A percentile compares a stretch with the other conserved stretches of the same genome.
Conservation (phyloP, 1,284 basidiomycete species). For the Apiotrichum mycotoxinovorans region DNA sequence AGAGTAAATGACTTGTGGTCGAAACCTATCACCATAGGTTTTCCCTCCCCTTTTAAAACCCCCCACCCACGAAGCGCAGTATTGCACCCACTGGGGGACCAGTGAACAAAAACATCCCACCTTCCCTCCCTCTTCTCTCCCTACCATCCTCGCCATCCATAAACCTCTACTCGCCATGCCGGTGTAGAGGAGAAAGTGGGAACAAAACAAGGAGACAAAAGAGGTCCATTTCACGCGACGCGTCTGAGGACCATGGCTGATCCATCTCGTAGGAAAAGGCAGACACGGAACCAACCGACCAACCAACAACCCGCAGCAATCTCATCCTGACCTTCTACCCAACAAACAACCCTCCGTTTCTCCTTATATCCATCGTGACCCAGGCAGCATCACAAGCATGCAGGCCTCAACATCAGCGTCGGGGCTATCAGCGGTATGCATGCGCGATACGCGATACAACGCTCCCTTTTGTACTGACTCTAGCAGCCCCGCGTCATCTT, state of each 20-base stretch:
- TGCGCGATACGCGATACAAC: not conserved
- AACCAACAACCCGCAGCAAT: not conserved
- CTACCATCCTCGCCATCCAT: too few relatives aligned
- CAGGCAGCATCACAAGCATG: not conserved
- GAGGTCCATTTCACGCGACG: not conserved
- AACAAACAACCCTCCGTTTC: not conserved
- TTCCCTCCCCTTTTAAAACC: too few relatives aligned
- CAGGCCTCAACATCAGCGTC: not conserved
- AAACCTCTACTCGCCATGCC: too few relatives aligned
- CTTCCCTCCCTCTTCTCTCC: not conserved
- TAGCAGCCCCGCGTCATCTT: slow-evolving; percentile 13
- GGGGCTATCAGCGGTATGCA: slow-evolving; percentile 1
- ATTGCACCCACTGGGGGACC: too few relatives aligned
- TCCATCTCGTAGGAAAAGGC: not conserved
- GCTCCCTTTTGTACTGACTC: not conserved
- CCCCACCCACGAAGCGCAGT: too few relatives aligned
- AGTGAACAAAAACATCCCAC: not conserved
- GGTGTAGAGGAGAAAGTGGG: not conserved
- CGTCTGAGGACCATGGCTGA: not conserved
- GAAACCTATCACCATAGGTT: not conserved
- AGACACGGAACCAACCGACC: too few relatives aligned
- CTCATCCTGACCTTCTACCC: not conserved
- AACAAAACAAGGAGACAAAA: not conserved
- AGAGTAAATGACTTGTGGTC: not conserved
- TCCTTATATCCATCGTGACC: not conserved